Percentiles rank a stretch among this genome's conserved stretches.
Evolutionary conservation across 129 eudicot species (phyloP).

Genomic region (Flaveria bidentis): DNA sequence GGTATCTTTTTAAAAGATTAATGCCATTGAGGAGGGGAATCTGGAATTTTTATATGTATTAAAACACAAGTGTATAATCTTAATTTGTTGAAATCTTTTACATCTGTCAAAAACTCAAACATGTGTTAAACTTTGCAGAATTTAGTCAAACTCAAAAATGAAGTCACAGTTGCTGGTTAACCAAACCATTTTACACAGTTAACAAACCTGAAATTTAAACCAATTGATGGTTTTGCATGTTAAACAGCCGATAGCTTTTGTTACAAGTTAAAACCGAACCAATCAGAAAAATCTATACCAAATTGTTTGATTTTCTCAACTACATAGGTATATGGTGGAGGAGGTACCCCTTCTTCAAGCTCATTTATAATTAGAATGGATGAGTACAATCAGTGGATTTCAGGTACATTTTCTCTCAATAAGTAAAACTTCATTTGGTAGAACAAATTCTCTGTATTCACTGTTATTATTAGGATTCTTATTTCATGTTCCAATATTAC

Average conservation of each 20-base stretch:
- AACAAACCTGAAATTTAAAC: not conserved
- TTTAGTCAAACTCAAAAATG: too few species aligned
- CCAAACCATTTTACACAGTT: not conserved
- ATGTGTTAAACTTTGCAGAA: too few species aligned
- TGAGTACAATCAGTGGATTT: constrained; percentile 78
- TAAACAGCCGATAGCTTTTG: not conserved
- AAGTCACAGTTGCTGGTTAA: too few species aligned
- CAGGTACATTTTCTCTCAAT: constrained; percentile 28
- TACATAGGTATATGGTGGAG: constrained; percentile 90
- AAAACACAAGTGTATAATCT: not conserved
- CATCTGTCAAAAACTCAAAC: too few species aligned
- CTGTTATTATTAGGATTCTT: not conserved
- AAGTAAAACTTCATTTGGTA: constrained; percentile 27
- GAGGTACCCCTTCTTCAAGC: constrained; percentile 78
- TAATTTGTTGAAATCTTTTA: not conserved
- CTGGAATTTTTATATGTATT: not conserved
- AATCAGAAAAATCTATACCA: not conserved
- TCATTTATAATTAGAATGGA: constrained; percentile 94
- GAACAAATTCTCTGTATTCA: not conserved
- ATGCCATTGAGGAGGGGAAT: not conserved
- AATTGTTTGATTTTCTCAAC: constrained; percentile 24
- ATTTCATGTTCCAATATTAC: not conserved
- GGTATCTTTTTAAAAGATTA: not conserved
- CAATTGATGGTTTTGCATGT: not conserved
- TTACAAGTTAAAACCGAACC: not conserved